A percentile compares a stretch with the other conserved stretches of the same genome.
Evolutionary conservation across 257 asterid genomes (phyloP).

Genomic region (Eucommia ulmoides): DNA sequence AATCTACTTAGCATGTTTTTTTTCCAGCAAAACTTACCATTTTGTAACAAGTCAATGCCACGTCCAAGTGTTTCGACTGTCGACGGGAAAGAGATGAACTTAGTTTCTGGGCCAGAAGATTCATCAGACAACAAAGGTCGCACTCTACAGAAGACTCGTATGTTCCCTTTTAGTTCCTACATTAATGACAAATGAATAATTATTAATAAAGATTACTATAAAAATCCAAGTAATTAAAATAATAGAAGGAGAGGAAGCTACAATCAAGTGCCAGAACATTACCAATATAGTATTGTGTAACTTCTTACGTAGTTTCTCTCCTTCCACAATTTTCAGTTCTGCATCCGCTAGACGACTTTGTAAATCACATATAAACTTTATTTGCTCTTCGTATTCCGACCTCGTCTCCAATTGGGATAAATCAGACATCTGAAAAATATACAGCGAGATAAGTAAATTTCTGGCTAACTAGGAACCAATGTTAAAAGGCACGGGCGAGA

Average conservation of each 20-base stretch:
- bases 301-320: slow-evolving; percentile 75
- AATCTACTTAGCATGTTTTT: too few relatives aligned
- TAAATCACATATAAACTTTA: slow-evolving; percentile 33
- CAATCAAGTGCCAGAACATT: slow-evolving; percentile 10
- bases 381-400: slow-evolving; percentile 59
- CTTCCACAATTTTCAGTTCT: slow-evolving; percentile 65
- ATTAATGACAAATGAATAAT: slow-evolving; percentile 4
- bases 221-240: background rate
- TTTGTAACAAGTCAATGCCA: slow-evolving; percentile 68
- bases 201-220: background rate
- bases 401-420: slow-evolving; percentile 58
- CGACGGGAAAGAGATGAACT: slow-evolving; percentile 65
- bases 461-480: background rate
- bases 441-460: background rate
- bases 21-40: slow-evolving; percentile 34
- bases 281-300: slow-evolving; percentile 91
- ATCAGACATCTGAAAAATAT: slow-evolving; percentile 46
- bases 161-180: slow-evolving; percentile 92
- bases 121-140: slow-evolving; percentile 79
- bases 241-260: background rate
- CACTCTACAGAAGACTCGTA: slow-evolving; percentile 90
- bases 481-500: too few relatives aligned
- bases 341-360: slow-evolving; percentile 67
- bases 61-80: slow-evolving; percentile 59
- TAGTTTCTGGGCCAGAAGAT: slow-evolving; percentile 41